Evolutionary conservation across 371 early-diverging fungal genomes (phyloP).

Genomic region (Globomyces sp.): DNA sequence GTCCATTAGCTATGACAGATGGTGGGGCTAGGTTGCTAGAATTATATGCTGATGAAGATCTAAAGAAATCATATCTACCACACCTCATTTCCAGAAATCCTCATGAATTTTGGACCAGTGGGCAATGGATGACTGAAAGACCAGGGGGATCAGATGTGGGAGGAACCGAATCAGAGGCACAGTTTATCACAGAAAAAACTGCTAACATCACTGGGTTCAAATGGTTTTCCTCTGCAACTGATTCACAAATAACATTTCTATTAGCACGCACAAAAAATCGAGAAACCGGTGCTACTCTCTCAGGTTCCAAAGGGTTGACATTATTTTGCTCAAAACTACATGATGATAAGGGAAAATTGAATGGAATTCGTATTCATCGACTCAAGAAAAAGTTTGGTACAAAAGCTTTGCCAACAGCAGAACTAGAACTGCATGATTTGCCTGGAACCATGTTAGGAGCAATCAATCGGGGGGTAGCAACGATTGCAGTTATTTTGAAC

Average conservation of each 20-base stretch:
- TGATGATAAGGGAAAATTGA: conserved; percentile 34
- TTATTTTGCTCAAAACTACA: conserved; percentile 61
- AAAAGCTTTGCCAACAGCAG: conserved; percentile 70
- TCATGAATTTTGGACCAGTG: conserved; percentile 56
- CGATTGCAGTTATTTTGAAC: conserved; percentile 62
- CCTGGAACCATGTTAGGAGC: conserved; percentile 57
- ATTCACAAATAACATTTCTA: conserved; percentile 64
- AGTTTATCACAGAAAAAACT: conserved; percentile 44
- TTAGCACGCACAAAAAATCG: conserved; percentile 55
- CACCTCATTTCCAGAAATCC: conserved; percentile 60
- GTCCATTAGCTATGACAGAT: conserved; percentile 74
- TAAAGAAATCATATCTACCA: conserved; percentile 44
- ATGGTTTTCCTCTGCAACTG: conserved; percentile 73
- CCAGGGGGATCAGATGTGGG: conserved; percentile 57
- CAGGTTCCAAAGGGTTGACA: conserved; percentile 45
- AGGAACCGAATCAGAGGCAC: conserved; percentile 61
- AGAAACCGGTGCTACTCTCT: too few species aligned
- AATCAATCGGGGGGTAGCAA: conserved; percentile 57
- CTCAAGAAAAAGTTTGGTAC: conserved; percentile 69
- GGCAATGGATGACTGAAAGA: conserved; percentile 78
- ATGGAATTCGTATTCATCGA: conserved; percentile 61
- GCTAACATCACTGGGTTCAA: conserved; percentile 61
- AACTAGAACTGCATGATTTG: conserved; percentile 59
- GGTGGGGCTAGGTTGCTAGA: conserved; percentile 58
- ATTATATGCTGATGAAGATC: conserved; percentile 30